Conservation (phyloP, 352 stramenopile species). For the Pythium chondricola region DNA sequence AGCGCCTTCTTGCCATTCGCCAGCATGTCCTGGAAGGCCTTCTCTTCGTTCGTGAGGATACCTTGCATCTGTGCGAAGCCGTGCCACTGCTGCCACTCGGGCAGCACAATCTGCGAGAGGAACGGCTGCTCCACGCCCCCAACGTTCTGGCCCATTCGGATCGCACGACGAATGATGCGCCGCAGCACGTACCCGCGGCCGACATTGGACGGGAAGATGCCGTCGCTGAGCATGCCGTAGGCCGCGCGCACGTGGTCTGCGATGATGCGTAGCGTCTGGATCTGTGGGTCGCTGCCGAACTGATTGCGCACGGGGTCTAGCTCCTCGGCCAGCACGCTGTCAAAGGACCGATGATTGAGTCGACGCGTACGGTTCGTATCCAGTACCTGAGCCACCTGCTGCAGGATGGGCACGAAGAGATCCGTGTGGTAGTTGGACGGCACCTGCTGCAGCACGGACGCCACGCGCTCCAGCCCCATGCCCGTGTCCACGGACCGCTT, state of each 20-base stretch:
- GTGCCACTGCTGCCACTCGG: slow-evolving; percentile 27
- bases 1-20: slow-evolving; percentile 47
- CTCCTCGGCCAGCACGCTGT: slow-evolving; percentile 32
- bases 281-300: slow-evolving; percentile 49
- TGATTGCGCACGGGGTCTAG: slow-evolving; percentile 28
- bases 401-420: slow-evolving; percentile 91
- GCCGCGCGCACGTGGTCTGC: slow-evolving; percentile 94
- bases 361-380: slow-evolving; percentile 24
- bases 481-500: slow-evolving; percentile 94
- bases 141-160: slow-evolving; percentile 55
- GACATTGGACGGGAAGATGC: slow-evolving; percentile 93
- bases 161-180: slow-evolving; percentile 89
- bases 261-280: slow-evolving; percentile 83
- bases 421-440: slow-evolving; percentile 95
- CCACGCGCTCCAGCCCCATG: slow-evolving; percentile 95
- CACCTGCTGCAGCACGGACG: slow-evolving; percentile 92
- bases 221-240: slow-evolving; percentile 92
- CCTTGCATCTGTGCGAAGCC: slow-evolving; percentile 56
- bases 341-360: slow-evolving; percentile 21
- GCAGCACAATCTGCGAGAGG: slow-evolving; percentile 42
- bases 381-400: slow-evolving; percentile 34
- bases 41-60: slow-evolving; percentile 67
- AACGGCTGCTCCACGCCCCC: slow-evolving; percentile 45
- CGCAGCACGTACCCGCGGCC: slow-evolving; percentile 95
- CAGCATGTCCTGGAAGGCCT: slow-evolving; percentile 70